Evolutionary conservation across 2,329 filamentous ascomycete species (phyloP).

Genomic region (Trichoderma sp.): DNA sequence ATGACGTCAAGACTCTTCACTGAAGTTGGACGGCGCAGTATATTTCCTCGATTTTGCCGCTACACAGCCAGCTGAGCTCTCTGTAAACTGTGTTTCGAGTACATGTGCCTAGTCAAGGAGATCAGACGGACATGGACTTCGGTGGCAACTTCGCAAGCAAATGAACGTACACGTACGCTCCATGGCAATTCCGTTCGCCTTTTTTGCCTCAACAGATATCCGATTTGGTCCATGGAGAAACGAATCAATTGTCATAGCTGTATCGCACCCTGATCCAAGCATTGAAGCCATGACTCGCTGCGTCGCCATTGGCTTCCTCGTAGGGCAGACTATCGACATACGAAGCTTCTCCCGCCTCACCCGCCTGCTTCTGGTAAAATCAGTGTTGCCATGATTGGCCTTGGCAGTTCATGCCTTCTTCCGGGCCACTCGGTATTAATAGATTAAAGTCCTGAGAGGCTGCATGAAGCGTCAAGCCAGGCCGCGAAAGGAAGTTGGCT

Average conservation of each 20-base stretch:
- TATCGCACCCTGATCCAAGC: neutral
- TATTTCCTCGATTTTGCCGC: neutral
- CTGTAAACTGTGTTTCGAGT: no score
- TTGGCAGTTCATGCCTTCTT: neutral
- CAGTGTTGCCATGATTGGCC: neutral
- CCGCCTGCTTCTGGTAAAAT: neutral
- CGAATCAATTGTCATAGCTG: neutral
- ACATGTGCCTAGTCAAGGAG: neutral
- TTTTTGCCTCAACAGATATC: neutral
- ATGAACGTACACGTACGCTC: neutral
- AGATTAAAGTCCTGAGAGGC: conserved; percentile 1
- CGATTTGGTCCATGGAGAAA: neutral
- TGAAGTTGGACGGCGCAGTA: neutral
- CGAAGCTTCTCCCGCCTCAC: neutral
- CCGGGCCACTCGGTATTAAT: conserved; percentile 16
- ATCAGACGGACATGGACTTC: neutral
- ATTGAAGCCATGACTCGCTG: conserved; percentile 1
- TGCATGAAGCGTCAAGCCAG: neutral
- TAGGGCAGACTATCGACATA: neutral
- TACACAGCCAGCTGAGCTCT: neutral
- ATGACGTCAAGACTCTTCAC: neutral
- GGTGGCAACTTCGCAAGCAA: neutral
- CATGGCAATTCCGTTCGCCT: neutral
- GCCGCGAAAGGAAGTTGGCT: conserved; percentile 2
- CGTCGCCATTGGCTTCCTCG: neutral